phyloP scores from a whole-genome alignment of 2,329 filamentous ascomycete genomes.

The Ambrosiella cleistominuta region DNA sequence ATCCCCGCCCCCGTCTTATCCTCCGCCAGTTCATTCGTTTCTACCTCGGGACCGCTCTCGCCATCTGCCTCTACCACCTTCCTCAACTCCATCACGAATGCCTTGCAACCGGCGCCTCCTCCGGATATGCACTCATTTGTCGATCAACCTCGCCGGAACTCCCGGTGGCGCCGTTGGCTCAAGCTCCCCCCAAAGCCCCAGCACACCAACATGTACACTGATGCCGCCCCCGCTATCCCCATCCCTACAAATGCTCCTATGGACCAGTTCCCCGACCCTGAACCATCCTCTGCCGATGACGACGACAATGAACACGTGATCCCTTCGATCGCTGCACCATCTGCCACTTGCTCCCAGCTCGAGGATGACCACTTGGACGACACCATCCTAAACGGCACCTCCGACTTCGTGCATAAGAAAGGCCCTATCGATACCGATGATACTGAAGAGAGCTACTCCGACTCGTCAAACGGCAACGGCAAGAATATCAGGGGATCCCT shows the following conservation, averaged over 20 bases:
- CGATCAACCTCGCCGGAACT: constrained; percentile 15
- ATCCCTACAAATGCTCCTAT: background rate
- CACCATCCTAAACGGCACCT: background rate
- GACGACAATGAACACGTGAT: background rate
- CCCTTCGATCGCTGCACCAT: constrained; percentile 6
- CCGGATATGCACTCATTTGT: constrained; percentile 13
- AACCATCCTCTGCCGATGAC: background rate
- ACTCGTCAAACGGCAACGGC: constrained; percentile 16
- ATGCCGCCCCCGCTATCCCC: constrained; percentile 9
- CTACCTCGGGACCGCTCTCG: constrained; percentile 15
- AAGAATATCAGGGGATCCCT: constrained; percentile 13
- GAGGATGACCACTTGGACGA: constrained; percentile 4
- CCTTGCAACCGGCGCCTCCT: constrained; percentile 15
- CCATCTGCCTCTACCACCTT: constrained; percentile 16
- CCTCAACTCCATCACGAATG: constrained; percentile 18
- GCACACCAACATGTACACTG: constrained; percentile 13
- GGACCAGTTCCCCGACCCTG: constrained; percentile 4
- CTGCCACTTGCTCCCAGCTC: constrained; percentile 4
- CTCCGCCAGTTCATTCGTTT: constrained; percentile 19
- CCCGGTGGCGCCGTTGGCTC: constrained; percentile 12
- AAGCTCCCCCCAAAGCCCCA: constrained; percentile 13
- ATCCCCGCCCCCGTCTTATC: constrained; percentile 19
- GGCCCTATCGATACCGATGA: constrained; percentile 14
- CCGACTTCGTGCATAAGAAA: constrained; percentile 14
- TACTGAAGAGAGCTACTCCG: constrained; percentile 15